Evolutionary conservation across 495 filamentous ascomycete species (phyloP).

Genomic region (Aspergillus affinis): DNA sequence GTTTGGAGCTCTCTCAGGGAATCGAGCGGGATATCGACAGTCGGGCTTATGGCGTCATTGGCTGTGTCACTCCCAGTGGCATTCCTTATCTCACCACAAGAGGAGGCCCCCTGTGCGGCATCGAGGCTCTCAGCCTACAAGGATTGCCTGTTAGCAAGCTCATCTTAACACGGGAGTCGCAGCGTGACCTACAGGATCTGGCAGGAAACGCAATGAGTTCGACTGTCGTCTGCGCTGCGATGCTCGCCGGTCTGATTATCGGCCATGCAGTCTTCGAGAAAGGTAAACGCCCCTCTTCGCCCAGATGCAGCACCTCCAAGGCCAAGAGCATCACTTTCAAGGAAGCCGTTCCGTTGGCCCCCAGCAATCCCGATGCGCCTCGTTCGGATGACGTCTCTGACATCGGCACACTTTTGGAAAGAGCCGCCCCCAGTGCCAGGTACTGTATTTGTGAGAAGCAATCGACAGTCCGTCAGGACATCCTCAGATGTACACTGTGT

Average conservation of each 20-base stretch:
- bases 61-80: conserved; percentile 71
- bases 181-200: conserved; percentile 66
- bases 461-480: conserved; percentile 29
- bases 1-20: conserved; percentile 75
- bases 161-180: conserved; percentile 60
- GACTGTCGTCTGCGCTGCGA: conserved; percentile 66
- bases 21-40: conserved; percentile 57
- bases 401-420: conserved; percentile 14
- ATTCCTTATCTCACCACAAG: conserved; percentile 61
- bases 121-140: conserved; percentile 68
- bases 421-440: conserved; percentile 39
- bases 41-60: conserved; percentile 56
- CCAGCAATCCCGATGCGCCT: conserved; percentile 12
- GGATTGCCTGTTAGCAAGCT: conserved; percentile 66
- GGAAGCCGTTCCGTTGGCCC: conserved; percentile 8
- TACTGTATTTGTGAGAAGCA: conserved; percentile 61
- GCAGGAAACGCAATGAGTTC: conserved; percentile 85
- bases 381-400: neutral
- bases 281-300: conserved; percentile 9
- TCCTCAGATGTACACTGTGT: conserved; percentile 55
- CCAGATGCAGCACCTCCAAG: conserved; percentile 5
- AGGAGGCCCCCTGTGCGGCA: conserved; percentile 62
- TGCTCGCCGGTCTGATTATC: conserved; percentile 54
- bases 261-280: conserved; percentile 35
- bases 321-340: conserved; percentile 9